Evolutionary conservation across 2,329 filamentous ascomycete species (phyloP), one percentile per base, ranked within the genome.

Genomic region (Coleophoma cylindrospora): DNA sequence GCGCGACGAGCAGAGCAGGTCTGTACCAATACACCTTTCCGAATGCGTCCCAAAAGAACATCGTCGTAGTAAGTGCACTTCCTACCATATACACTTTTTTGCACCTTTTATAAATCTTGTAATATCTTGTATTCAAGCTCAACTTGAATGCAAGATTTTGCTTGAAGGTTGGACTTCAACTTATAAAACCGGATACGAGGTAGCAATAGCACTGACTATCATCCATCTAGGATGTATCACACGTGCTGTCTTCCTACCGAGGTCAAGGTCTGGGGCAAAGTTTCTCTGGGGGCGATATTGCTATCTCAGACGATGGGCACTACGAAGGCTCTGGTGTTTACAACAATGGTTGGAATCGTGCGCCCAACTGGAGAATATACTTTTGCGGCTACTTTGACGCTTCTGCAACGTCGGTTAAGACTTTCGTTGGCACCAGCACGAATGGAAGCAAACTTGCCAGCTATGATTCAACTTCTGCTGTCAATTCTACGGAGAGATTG

Each of bases 271-370:
- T 83, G 34, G 76, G 78, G n/a, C 83, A 87, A 62, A 71, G 74
- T 34, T 87, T 84, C 58, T 70, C 79, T 6, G 76, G 76, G n/a
- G 83, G 83, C 0, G 74, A 73, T 41, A 78, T 87, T 32, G 68
- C 67, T 2, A 69, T 84, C 2, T 65, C 68, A n/a, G 58, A 63
- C 0, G 74, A 79, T 38, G 70, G 73, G 0, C 74, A 74, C 49
- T 87, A 86, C 56, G 74, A 77, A 43, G 83, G 83, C 0, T 74
- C 69, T 36, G 83, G 83, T 0, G 76, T 75, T 0, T 87, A 86
- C 61, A 75, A 86, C 48, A 84, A 84, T 61, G 81, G 83, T 13
- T 86, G 83, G 83, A 87, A 86, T 51, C 69, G 76, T 34, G 74
- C 81, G 2, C 80, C 77, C 0, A 66, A 81, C 44, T 87, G 80